These are phyloP conservation scores for Immersiella caudata DNA, from an alignment of 495 filamentous ascomycete genomes.

Conservation along the genomic window DNA sequence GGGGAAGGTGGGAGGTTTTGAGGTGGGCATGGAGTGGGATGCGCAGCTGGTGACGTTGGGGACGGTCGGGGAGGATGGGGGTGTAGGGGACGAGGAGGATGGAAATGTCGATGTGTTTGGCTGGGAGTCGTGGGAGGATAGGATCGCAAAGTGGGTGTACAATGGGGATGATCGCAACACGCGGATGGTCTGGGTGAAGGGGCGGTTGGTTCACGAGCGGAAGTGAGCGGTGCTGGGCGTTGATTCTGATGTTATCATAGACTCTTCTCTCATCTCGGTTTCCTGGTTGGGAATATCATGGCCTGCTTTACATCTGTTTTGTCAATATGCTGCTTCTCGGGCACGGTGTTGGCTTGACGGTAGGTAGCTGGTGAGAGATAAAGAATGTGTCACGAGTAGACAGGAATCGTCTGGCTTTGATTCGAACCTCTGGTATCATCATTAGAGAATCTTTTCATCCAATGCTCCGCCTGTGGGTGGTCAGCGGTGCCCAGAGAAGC, in stretches of 20 bases:
- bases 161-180: conserved; percentile 86
- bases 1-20: conserved; percentile 72
- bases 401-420: too few relatives aligned
- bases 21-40: conserved; percentile 87
- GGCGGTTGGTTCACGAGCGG: conserved; percentile 70
- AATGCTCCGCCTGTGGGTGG: neutral
- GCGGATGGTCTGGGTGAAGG: conserved; percentile 76
- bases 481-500: neutral
- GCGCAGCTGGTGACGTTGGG: conserved; percentile 74
- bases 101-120: conserved; percentile 81
- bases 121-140: conserved; percentile 77
- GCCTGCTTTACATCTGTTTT: too few relatives aligned
- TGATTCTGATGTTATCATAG: neutral
- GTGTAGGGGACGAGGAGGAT: conserved; percentile 30
- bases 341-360: too few relatives aligned
- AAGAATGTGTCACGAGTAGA: too few relatives aligned
- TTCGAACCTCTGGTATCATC: neutral
- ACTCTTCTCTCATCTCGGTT: neutral
- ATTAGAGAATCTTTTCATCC: neutral
- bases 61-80: conserved; percentile 43
- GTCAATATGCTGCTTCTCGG: too few relatives aligned
- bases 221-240: conserved; percentile 16
- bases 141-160: conserved; percentile 86
- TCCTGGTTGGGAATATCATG: too few relatives aligned
- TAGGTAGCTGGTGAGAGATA: too few relatives aligned